phyloP scores from a whole-genome alignment of 345 rosid genomes.

The Corymbia maculata region DNA sequence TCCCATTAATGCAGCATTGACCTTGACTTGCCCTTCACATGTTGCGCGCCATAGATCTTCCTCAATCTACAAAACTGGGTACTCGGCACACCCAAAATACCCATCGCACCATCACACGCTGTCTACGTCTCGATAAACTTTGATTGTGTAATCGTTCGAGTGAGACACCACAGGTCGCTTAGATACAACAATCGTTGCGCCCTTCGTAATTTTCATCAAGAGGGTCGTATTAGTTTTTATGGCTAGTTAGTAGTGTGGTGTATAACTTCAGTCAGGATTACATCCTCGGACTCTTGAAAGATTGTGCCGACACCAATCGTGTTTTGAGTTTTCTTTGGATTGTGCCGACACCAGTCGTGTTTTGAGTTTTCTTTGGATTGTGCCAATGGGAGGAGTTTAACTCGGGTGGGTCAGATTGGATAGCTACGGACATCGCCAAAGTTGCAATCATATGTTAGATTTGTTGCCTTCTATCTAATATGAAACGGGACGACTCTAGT shows the following conservation, averaged over 20 bases:
- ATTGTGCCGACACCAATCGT: background rate
- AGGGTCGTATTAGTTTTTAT: background rate
- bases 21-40: background rate
- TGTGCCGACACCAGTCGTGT: background rate
- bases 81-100: background rate
- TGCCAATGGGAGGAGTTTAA: background rate
- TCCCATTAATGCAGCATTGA: background rate
- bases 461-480: background rate
- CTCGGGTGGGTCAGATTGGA: background rate
- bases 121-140: background rate
- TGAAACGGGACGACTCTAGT: background rate
- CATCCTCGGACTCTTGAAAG: background rate
- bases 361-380: too few species aligned
- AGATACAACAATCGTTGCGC: background rate
- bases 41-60: background rate
- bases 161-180: accelerated
- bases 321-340: background rate
- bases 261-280: background rate
- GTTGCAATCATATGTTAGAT: background rate
- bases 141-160: background rate
- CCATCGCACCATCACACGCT: background rate
- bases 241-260: background rate
- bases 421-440: background rate
- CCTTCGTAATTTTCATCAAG: background rate
- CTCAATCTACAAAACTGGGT: background rate